Conservation (phyloP, 768 basidiomycete species). For the Hypsizygus marmoreus region DNA sequence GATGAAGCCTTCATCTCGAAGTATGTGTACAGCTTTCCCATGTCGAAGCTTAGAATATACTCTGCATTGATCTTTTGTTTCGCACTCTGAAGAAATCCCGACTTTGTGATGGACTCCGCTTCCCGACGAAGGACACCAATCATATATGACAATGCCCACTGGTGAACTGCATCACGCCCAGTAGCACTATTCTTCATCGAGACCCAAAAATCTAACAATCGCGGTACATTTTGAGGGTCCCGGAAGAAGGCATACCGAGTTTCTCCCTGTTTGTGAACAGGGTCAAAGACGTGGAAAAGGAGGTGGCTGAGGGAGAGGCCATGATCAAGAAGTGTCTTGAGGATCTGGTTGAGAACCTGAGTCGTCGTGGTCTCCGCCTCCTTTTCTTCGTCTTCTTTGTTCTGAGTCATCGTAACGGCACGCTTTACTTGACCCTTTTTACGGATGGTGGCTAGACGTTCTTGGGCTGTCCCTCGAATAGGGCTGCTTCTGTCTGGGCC, state of each 20-base stretch:
- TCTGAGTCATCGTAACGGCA: neutral
- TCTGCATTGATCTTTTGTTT: constrained; percentile 7
- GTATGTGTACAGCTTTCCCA: neutral
- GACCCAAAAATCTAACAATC: constrained; percentile 29
- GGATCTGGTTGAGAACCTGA: constrained; percentile 8
- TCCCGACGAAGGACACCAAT: constrained; percentile 13
- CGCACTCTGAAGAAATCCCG: constrained; percentile 17
- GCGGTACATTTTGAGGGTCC: neutral
- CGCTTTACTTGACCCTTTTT: constrained; percentile 3
- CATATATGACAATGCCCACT: constrained; percentile 27
- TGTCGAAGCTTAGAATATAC: constrained; percentile 15
- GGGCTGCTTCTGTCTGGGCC: constrained; percentile 1
- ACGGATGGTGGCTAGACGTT: neutral
- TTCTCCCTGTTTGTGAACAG: constrained; percentile 14
- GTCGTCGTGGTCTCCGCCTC: neutral
- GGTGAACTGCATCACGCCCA: constrained; percentile 10
- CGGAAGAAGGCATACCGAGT: constrained; percentile 27
- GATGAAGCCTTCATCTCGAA: constrained; percentile 9
- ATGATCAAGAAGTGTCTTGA: constrained; percentile 4
- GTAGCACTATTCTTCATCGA: constrained; percentile 20
- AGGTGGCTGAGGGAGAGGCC: constrained; percentile 19
- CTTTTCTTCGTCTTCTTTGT: neutral
- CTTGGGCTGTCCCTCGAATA: constrained; percentile 4
- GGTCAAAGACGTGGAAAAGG: constrained; percentile 28
- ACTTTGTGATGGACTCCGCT: constrained; percentile 19